Evolutionary conservation across 177 flowering plant genomes (phyloP).

Genomic region (Vitis hybrid): DNA sequence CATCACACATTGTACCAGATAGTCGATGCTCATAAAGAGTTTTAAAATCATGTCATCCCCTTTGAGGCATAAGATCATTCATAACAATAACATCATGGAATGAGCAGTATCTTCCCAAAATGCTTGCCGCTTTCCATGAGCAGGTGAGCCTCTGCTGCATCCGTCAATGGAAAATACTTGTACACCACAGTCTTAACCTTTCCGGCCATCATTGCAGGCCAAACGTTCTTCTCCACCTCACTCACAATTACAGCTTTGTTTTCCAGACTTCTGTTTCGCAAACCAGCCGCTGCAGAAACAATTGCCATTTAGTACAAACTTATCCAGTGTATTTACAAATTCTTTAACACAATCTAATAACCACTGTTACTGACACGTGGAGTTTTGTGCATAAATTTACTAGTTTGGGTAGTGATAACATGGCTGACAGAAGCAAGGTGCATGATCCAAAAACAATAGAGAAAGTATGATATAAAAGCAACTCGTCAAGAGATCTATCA

Average conservation of each 20-base stretch:
- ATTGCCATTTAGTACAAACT: slow-evolving; percentile 1
- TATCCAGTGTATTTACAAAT: neutral
- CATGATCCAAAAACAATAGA: neutral
- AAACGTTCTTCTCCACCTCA: slow-evolving; percentile 89
- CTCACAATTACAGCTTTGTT: slow-evolving; percentile 72
- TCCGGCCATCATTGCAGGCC: slow-evolving; percentile 81
- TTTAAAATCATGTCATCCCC: no score
- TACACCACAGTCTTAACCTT: slow-evolving; percentile 79
- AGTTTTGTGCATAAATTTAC: no score
- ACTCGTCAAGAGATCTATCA: neutral
- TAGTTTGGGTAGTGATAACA: no score
- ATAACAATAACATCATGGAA: slow-evolving; percentile 33
- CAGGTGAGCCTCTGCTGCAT: slow-evolving; percentile 77
- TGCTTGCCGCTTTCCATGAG: slow-evolving; percentile 86
- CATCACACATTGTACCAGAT: no score
- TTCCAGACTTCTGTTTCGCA: slow-evolving; percentile 61
- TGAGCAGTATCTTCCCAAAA: slow-evolving; percentile 83
- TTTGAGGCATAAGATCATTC: no score
- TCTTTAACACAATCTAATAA: no score
- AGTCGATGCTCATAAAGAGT: no score
- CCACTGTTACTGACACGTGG: no score
- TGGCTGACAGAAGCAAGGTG: neutral
- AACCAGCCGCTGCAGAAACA: slow-evolving; percentile 63
- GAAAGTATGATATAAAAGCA: neutral
- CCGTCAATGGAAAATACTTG: slow-evolving; percentile 54